Conservation (phyloP, 1,139 yeast genomes). For the Suhomyces yuchorum region DNA sequence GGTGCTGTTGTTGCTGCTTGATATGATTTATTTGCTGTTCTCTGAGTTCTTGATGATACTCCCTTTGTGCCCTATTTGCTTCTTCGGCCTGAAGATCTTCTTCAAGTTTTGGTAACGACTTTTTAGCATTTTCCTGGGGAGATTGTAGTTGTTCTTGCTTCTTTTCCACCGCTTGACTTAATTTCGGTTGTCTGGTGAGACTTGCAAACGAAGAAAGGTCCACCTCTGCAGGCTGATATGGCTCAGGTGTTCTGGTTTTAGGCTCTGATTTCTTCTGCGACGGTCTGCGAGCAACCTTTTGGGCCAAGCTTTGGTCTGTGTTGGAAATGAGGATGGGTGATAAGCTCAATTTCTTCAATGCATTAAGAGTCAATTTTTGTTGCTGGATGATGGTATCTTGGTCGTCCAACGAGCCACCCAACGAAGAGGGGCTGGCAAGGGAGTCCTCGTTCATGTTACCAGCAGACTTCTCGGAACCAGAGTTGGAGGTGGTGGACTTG, state of each 20-base stretch:
- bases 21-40: constrained; percentile 6
- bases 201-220: constrained; percentile 53
- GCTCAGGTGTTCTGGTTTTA: constrained; percentile 24
- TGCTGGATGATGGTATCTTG: constrained; percentile 45
- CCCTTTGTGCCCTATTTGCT: constrained; percentile 6
- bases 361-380: constrained; percentile 47
- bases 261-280: constrained; percentile 17
- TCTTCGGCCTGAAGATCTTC: constrained; percentile 12
- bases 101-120: constrained; percentile 12
- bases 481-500: constrained; percentile 11
- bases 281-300: constrained; percentile 17
- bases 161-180: constrained; percentile 3
- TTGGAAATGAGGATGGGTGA: constrained; percentile 39
- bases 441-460: constrained; percentile 8
- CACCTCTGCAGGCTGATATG: constrained; percentile 58
- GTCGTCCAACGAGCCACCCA: constrained; percentile 24
- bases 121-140: constrained; percentile 1
- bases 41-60: constrained; percentile 8
- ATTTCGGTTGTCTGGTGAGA: constrained; percentile 47
- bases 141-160: constrained; percentile 3
- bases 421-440: constrained; percentile 3
- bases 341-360: constrained; percentile 47
- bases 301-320: constrained; percentile 19
- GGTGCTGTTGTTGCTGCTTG: constrained; percentile 9
- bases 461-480: constrained; percentile 11